phyloP scores from a whole-genome alignment of 1,139 yeast genomes.

The Debaryomyces robertsiae region DNA sequence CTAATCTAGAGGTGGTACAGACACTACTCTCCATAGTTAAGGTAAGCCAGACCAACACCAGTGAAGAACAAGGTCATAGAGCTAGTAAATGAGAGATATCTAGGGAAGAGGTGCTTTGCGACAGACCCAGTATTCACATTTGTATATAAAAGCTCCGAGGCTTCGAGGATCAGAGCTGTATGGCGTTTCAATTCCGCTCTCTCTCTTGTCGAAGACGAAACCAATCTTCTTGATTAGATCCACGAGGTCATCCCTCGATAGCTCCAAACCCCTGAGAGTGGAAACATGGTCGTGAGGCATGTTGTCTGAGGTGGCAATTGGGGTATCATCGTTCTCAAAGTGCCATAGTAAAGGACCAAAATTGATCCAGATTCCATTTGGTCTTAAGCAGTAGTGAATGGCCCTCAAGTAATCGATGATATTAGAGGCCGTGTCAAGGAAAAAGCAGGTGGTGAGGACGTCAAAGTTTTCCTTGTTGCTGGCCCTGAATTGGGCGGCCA shows the following conservation, averaged over 20 bases:
- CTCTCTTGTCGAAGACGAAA: slow-evolving; percentile 51
- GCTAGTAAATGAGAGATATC: too few relatives aligned
- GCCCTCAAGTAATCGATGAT: slow-evolving; percentile 68
- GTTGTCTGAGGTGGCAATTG: slow-evolving; percentile 21
- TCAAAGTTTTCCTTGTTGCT: slow-evolving; percentile 47
- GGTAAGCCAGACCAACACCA: too few relatives aligned
- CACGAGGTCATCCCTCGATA: slow-evolving; percentile 61
- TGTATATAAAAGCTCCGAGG: slow-evolving; percentile 60
- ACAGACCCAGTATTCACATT: slow-evolving; percentile 77
- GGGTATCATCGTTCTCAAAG: slow-evolving; percentile 58
- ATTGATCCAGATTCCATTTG: slow-evolving; percentile 75
- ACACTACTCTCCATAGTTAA: too few relatives aligned
- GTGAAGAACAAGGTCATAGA: too few relatives aligned
- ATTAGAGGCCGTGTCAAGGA: slow-evolving; percentile 78
- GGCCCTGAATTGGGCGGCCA: slow-evolving; percentile 44
- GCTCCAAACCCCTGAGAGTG: slow-evolving; percentile 60
- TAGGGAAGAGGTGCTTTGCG: slow-evolving; percentile 21
- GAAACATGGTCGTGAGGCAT: slow-evolving; percentile 24
- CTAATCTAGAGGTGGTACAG: too few relatives aligned
- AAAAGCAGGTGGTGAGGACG: slow-evolving; percentile 69
- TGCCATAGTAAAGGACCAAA: slow-evolving; percentile 90
- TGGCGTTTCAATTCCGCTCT: slow-evolving; percentile 47
- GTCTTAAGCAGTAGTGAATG: slow-evolving; percentile 52
- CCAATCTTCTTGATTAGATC: slow-evolving; percentile 53
- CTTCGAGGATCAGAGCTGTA: slow-evolving; percentile 59